These are phyloP conservation scores for Podospora pseudoanserina DNA, from an alignment of 495 filamentous ascomycete genomes.

Conservation along the genomic window DNA sequence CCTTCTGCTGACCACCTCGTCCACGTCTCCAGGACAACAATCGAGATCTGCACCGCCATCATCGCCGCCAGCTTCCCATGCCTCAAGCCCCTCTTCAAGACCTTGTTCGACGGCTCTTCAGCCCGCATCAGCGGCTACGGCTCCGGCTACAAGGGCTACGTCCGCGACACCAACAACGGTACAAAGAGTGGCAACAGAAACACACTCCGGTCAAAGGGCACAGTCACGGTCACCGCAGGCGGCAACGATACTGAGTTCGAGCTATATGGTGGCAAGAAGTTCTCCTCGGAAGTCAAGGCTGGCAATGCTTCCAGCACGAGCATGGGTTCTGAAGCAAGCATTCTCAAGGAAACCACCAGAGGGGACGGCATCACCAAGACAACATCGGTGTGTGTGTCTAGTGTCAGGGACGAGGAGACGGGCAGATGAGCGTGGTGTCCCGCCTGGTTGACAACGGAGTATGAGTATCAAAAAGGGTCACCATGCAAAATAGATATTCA, in stretches of 20 bases:
- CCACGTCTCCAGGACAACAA: conserved; percentile 14
- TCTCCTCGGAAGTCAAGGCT: conserved; percentile 6
- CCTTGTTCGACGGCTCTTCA: conserved; percentile 17
- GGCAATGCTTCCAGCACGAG: background rate
- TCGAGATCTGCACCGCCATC: conserved; percentile 22
- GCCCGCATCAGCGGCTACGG: conserved; percentile 4
- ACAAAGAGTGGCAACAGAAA: background rate
- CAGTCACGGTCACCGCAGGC: background rate
- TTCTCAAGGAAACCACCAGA: background rate
- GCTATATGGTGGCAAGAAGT: conserved; percentile 13
- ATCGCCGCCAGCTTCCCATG: conserved; percentile 21
- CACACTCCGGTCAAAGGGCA: background rate
- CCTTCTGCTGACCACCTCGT: background rate
- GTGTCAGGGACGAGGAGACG: background rate
- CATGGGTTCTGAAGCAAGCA: conserved; percentile 19
- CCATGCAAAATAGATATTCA: background rate
- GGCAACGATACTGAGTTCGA: conserved; percentile 7
- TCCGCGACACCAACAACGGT: conserved; percentile 1
- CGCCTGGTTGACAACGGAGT: too few species aligned
- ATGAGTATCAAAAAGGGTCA: background rate
- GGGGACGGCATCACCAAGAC: background rate
- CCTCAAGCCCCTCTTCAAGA: conserved; percentile 22
- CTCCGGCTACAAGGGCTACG: conserved; percentile 17
- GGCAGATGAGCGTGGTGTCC: background rate
- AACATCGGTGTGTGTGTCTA: background rate